Percentiles rank a stretch among this genome's conserved stretches.
phyloP scores from a whole-genome alignment of 208 protist species.

The Leptomonas pyrrhocoris region DNA sequence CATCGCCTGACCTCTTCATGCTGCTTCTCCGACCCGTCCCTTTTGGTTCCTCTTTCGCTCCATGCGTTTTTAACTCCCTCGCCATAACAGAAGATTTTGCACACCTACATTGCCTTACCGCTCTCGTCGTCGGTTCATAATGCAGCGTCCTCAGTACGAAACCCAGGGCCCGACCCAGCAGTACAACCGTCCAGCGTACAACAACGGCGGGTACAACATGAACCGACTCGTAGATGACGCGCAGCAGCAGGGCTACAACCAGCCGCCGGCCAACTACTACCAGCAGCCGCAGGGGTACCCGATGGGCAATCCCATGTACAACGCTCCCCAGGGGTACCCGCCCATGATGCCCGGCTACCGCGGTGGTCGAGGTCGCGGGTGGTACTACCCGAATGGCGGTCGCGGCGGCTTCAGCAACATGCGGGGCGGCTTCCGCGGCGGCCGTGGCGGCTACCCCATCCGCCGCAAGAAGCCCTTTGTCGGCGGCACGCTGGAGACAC shows the following conservation, averaged over 20 bases:
- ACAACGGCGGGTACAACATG: conserved; percentile 34
- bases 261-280: conserved; percentile 26
- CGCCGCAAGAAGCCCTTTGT: conserved; percentile 81
- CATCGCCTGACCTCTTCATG: neutral
- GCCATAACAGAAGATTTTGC: neutral
- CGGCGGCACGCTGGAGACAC: conserved; percentile 78
- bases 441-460: conserved; percentile 45
- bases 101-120: neutral
- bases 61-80: neutral
- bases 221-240: conserved; percentile 21
- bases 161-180: conserved; percentile 22
- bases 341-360: conserved; percentile 29
- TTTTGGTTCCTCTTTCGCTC: too few species aligned
- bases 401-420: conserved; percentile 35
- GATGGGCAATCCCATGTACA: conserved; percentile 43
- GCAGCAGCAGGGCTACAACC: conserved; percentile 38
- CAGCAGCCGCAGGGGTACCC: conserved; percentile 33
- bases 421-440: conserved; percentile 53
- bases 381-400: conserved; percentile 32
- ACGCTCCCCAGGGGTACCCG: conserved; percentile 26
- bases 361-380: conserved; percentile 24
- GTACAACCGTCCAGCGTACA: conserved; percentile 40
- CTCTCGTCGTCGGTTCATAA: conserved; percentile 17
- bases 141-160: conserved; percentile 32
- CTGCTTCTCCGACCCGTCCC: neutral